A percentile compares a stretch with the other conserved stretches of the same genome.
Conservation (phyloP, 148 eudicot genomes). For the Chenopodium berlandieri region DNA sequence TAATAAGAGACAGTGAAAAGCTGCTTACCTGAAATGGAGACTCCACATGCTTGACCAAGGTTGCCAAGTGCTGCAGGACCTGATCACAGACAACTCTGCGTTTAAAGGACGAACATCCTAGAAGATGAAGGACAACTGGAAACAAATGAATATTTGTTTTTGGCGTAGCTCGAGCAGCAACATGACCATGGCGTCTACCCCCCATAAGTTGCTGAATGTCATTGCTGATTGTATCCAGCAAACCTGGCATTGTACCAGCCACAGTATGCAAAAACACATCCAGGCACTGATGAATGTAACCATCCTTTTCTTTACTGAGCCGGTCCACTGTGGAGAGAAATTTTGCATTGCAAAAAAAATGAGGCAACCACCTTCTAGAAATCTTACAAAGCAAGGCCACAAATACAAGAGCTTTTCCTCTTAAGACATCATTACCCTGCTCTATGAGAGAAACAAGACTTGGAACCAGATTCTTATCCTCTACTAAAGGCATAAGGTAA, state of each 20-base stretch:
- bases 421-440: conserved; percentile 86
- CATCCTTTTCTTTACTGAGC: conserved; percentile 76
- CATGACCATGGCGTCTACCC: conserved; percentile 67
- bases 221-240: conserved; percentile 69
- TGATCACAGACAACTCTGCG: conserved; percentile 57
- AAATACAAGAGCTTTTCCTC: conserved; percentile 88
- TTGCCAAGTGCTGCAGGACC: conserved; percentile 78
- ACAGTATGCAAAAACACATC: conserved; percentile 65
- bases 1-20: background rate
- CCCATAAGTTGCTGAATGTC: conserved; percentile 87
- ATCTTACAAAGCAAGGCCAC: conserved; percentile 83
- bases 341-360: conserved; percentile 80
- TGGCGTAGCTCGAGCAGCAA: conserved; percentile 55
- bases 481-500: conserved; percentile 60
- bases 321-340: conserved; percentile 86
- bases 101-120: conserved; percentile 78
- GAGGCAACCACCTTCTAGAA: conserved; percentile 76
- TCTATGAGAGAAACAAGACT: conserved; percentile 76
- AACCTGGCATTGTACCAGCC: conserved; percentile 65
- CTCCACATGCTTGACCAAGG: conserved; percentile 71
- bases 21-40: conserved; percentile 77
- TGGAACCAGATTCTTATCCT: conserved; percentile 82
- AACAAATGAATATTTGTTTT: conserved; percentile 78
- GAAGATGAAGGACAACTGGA: conserved; percentile 87
- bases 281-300: conserved; percentile 72